A percentile compares a stretch with the other conserved stretches of the same genome.
phyloP scores from a whole-genome alignment of 345 rosid genomes.

The Combretum micranthum region DNA sequence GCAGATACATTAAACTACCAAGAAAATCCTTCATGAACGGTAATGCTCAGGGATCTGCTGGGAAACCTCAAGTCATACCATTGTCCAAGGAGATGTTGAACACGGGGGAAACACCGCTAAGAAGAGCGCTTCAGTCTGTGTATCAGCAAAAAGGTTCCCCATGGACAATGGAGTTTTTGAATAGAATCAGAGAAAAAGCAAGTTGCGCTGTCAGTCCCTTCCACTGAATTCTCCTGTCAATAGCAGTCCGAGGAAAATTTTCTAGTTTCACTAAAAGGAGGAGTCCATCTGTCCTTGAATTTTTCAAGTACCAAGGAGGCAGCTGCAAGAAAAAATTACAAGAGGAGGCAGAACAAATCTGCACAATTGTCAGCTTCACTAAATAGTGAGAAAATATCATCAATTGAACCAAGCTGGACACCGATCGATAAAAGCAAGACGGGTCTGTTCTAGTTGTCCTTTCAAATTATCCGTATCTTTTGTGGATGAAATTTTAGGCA shows the following conservation, averaged over 20 bases:
- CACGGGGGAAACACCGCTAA: slow-evolving; percentile 48
- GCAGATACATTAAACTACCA: slow-evolving; percentile 25
- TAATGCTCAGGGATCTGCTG: slow-evolving; percentile 28
- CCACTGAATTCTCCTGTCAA: slow-evolving; percentile 29
- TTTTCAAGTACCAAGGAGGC: slow-evolving; percentile 74
- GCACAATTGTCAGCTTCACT: slow-evolving; percentile 28
- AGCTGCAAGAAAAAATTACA: slow-evolving; percentile 28
- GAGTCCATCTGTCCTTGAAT: slow-evolving; percentile 75
- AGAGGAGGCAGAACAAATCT: slow-evolving; percentile 48
- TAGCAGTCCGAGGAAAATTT: too few relatives aligned
- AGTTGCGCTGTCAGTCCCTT: slow-evolving; percentile 49
- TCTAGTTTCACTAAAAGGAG: slow-evolving; percentile 31
- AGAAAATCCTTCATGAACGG: slow-evolving; percentile 33
- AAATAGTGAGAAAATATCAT: slow-evolving; percentile 26
- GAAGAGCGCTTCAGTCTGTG: slow-evolving; percentile 51
- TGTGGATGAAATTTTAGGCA: not conserved
- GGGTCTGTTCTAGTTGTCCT: slow-evolving; percentile 22
- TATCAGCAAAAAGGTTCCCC: slow-evolving; percentile 60
- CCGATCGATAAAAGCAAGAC: slow-evolving; percentile 74
- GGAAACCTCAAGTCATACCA: slow-evolving; percentile 24
- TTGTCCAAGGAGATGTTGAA: slow-evolving; percentile 43
- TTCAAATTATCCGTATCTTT: not conserved
- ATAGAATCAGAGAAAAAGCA: slow-evolving; percentile 72
- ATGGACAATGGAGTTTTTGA: slow-evolving; percentile 91
- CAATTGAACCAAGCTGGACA: slow-evolving; percentile 41